Evolutionary conservation across 495 filamentous ascomycete genomes (phyloP), one percentile per base, ranked within the genome.

Genomic region (Aspergillus ellipticus): DNA sequence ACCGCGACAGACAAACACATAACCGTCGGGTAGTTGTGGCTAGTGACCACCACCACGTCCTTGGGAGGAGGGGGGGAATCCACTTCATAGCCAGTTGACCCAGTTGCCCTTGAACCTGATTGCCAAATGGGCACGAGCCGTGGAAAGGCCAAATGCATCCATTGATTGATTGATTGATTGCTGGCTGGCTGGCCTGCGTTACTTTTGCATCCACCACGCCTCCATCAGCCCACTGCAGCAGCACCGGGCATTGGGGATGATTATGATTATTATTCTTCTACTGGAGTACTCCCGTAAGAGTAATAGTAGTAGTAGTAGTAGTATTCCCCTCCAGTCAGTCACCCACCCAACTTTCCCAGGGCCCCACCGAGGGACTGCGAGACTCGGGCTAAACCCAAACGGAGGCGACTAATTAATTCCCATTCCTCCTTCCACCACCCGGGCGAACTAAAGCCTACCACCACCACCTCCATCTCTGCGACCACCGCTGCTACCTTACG

Each of bases 401-500:
- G 22, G 13, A 48, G 22, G 11, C 10, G 24, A 48, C 28, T 48
- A 48, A 48, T 28, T 48, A 48, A 48, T 48, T 6, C 15, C 28
- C 24, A 48, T 29, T 48, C 45, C 45, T 20, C 21, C 47, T 53
- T 49, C 41, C 48, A 58, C 24, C n/a, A 47, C 43, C 48, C 22
- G 46, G 26, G 15, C 37, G 46, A 46, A 33, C 57, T 42, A 47
- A 41, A 19, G 37, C 55, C 19, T n/a, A 42, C 56, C 58, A 56
- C 54, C 48, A 55, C 54, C 63, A 54, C 48, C 50, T 49, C 49
- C 60, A 62, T 56, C 50, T 52, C 43, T 58, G 54, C 47, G 7
- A 24, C 45, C 24, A 29, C 45, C 57, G 58, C 57, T 53, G 45
- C 56, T 42, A 48, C 56, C 56, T 60, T 43, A 39, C 35, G 35